A percentile compares a stretch with the other conserved stretches of the same genome.
Evolutionary conservation across 1,284 basidiomycete species (phyloP).

Genomic region (Sporisorium scitamineum): DNA sequence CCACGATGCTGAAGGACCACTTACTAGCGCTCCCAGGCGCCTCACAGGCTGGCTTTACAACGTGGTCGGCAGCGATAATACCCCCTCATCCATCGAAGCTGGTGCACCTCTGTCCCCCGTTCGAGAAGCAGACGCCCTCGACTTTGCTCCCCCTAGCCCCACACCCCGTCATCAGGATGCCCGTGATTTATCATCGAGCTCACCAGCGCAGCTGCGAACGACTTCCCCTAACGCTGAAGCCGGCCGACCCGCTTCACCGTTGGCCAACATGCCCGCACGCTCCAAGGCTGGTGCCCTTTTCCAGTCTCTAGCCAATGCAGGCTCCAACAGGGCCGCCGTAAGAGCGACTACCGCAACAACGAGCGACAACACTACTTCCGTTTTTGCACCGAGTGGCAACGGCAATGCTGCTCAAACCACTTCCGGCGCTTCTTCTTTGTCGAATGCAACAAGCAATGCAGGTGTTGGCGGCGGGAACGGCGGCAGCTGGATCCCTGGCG

Average conservation of each 20-base stretch:
- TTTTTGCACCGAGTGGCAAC: slow-evolving; percentile 1
- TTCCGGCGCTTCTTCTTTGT: slow-evolving; percentile 5
- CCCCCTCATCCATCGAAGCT: slow-evolving; percentile 14
- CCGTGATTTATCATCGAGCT: not conserved
- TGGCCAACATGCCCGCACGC: not conserved
- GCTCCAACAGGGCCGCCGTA: slow-evolving; percentile 8
- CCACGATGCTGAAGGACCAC: slow-evolving; percentile 10
- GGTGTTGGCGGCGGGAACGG: slow-evolving; percentile 5
- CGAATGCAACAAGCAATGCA: too few species aligned
- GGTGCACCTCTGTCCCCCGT: slow-evolving; percentile 31
- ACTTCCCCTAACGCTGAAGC: not conserved
- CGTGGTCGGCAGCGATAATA: slow-evolving; percentile 51
- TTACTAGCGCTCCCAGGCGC: slow-evolving; percentile 34
- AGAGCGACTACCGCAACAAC: slow-evolving; percentile 8
- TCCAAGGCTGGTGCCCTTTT: slow-evolving; percentile 35
- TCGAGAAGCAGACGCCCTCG: slow-evolving; percentile 30
- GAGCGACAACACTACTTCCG: slow-evolving; percentile 9
- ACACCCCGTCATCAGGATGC: slow-evolving; percentile 4
- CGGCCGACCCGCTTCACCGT: not conserved
- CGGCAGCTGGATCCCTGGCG: slow-evolving; percentile 35
- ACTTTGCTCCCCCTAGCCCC: slow-evolving; percentile 11
- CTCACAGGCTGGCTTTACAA: slow-evolving; percentile 61
- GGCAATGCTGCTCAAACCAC: slow-evolving; percentile 5
- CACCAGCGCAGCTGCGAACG: not conserved
- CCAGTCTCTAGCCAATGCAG: slow-evolving; percentile 20